Evolutionary conservation across 352 stramenopile genomes (phyloP), one percentile per base, ranked within the genome.

Genomic region (Phytopythium sindhum): DNA sequence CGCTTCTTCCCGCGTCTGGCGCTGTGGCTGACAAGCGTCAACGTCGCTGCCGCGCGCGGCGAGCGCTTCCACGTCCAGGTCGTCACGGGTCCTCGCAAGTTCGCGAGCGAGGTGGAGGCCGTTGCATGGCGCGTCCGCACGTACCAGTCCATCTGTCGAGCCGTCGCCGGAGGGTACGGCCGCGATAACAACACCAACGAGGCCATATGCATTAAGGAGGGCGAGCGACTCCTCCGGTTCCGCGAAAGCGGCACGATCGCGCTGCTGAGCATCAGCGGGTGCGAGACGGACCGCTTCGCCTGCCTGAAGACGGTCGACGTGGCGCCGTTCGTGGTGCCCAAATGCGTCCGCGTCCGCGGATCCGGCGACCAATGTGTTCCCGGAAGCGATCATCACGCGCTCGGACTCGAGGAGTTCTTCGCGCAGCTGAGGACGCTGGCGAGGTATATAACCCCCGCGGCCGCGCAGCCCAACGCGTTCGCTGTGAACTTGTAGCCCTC

Each of bases 321-420:
- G 0, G 66, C 71, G 33, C 61, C 73, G 9, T 72, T 77, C 50
- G 57, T 75, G 21, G 60, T 85, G 8, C 80, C 77, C 23, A 86
- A 89, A 61, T 80, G 68, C 24, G 74, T 82, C 15, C 50, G 63
- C n/a, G 58, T 80, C n/a, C 61, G 35, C 14, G 69, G 69, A 5
- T 58, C 61, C 52, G 62, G 65, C 33, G 29, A 53, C 17, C 11
- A 41, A 23, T 42, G 12, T 35, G 24, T 5, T 4, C 35, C 1
- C 15, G 42, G 42, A 21, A n/a, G 19, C 21, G 19, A 23, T 2
- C 39, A 11, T 8, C 8, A 28, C n/a, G 50, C 59, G 6, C 66
- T 73, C 29, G 78, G 72, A 41, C 73, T 89, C 11, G 80, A 89
- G 29, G 69, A 72, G 42, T 89, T 89, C 50, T 89, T 82, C 61